Evolutionary conservation across 2,329 filamentous ascomycete species (phyloP), one percentile per base, ranked within the genome.

Genomic region (Claviceps spartinae): DNA sequence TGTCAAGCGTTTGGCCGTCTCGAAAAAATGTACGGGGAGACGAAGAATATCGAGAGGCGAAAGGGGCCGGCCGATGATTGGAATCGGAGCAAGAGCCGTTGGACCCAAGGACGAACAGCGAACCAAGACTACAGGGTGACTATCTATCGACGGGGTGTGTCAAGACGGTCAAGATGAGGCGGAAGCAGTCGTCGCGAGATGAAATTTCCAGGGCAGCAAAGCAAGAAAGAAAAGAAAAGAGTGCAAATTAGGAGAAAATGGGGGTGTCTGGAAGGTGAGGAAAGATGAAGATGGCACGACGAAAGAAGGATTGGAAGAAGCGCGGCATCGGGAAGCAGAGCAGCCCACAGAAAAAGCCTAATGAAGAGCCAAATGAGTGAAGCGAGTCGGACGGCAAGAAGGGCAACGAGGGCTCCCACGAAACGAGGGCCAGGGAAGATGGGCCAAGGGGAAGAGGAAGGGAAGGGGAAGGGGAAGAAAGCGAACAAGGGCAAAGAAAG

Each of bases 211-310:
- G 42, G 42, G 40, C 14, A 30, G 50, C 40, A 51, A 59, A 60
- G 57, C 62, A 63, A 60, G 55, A 59, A 58, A 59, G 62, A 61
- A 54, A 61, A 61, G 56, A 59, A 34, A 64, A 62, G 59, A 65
- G 64, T 63, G 61, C 62, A 58, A 60, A 64, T 63, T 53, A 59
- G 53, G 54, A 52, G 55, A 26, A 30, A 47, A 66, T 67, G 65
- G 57, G 63, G 65, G 59, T 54, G 64, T 64, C 60, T 60, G 60
- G 59, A 55, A 56, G 58, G 61, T 56, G 59, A 62, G 56, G 54
- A 56, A 42, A 47, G 44, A 47, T 13, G 26, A n/a, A 50, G 54
- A 46, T 37, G 20, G 47, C 51, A 56, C 60, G 60, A 63, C 55
- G 63, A 61, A 58, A 45, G 51, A 43, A 59, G 56, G 54, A 59